A percentile compares a stretch with the other conserved stretches of the same genome.
Conservation (phyloP, 306 rosid species). For the Medicago truncatula region MtrunA17r5.0-ANR NC_053046.1:798501-799000, state of each 20-base stretch:
- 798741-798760: conserved; percentile 89
- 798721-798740: conserved; percentile 95
- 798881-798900: conserved; percentile 79
- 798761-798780: conserved; percentile 14
- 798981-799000: conserved; percentile 67
- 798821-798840: not conserved
- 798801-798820: not conserved
- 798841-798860: conserved; percentile 55
- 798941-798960: conserved; percentile 97
- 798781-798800: conserved; percentile 21
- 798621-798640: not conserved
- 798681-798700: conserved; percentile 90
- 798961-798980: conserved; percentile 94
- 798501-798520: not conserved
- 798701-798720: conserved; percentile 93
- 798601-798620: conserved; percentile 32
- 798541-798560: conserved; percentile 95
- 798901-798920: conserved; percentile 85
- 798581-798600: conserved; percentile 66
- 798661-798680: conserved; percentile 64
- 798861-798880: conserved; percentile 91
- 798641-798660: not conserved
- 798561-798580: conserved; percentile 95
- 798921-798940: conserved; percentile 95
- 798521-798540: conserved; percentile 99